Percentiles rank a stretch among this genome's conserved stretches.
phyloP scores from a whole-genome alignment of 495 filamentous ascomycete species.

The Tuber brumale region DNA sequence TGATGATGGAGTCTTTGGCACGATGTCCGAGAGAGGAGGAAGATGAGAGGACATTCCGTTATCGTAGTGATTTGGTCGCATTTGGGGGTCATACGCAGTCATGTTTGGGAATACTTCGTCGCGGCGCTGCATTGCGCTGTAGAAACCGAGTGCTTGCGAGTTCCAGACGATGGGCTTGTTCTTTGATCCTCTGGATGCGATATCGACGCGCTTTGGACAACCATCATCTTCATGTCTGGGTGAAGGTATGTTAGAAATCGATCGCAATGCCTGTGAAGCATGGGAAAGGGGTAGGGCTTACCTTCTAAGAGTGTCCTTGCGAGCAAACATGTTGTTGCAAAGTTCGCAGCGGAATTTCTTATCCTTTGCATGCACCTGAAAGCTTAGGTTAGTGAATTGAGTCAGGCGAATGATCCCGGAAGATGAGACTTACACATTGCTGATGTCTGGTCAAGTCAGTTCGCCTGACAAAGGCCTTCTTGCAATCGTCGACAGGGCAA shows the following conservation, averaged over 20 bases:
- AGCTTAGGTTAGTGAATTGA: slow-evolving; percentile 23
- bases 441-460: slow-evolving; percentile 79
- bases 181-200: slow-evolving; percentile 34
- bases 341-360: slow-evolving; percentile 64
- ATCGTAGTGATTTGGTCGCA: slow-evolving; percentile 31
- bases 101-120: slow-evolving; percentile 25
- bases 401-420: not conserved
- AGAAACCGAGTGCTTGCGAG: slow-evolving; percentile 35
- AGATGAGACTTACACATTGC: slow-evolving; percentile 57
- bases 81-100: slow-evolving; percentile 23
- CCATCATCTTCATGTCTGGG: slow-evolving; percentile 72
- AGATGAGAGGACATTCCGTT: slow-evolving; percentile 27
- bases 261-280: not conserved
- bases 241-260: slow-evolving; percentile 29
- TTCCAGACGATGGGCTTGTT: slow-evolving; percentile 38
- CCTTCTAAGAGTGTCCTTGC: slow-evolving; percentile 79
- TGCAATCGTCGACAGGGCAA: slow-evolving; percentile 60
- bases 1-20: slow-evolving; percentile 23
- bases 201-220: slow-evolving; percentile 65
- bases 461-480: slow-evolving; percentile 70
- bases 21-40: slow-evolving; percentile 35
- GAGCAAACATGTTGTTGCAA: slow-evolving; percentile 67
- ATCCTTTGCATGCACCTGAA: slow-evolving; percentile 63
- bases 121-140: slow-evolving; percentile 32
- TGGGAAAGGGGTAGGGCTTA: slow-evolving; percentile 42